Evolutionary conservation across 495 filamentous ascomycete species (phyloP).

Genomic region (Pseudotulostoma volvatum): DNA sequence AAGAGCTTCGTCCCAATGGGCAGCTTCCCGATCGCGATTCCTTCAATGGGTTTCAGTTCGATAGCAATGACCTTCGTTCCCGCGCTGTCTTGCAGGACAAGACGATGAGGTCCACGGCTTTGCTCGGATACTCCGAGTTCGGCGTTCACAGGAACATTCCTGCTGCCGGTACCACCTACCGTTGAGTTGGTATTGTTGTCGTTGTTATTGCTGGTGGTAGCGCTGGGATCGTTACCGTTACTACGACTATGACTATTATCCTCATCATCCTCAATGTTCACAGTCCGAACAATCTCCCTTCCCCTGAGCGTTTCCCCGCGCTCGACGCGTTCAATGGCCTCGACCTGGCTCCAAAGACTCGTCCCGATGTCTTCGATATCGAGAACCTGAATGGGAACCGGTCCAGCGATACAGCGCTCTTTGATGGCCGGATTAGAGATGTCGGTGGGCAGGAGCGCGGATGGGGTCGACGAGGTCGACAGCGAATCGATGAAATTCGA

Average conservation of each 20-base stretch:
- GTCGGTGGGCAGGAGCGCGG: slow-evolving; percentile 41
- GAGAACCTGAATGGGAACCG: slow-evolving; percentile 64
- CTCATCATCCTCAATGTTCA: slow-evolving; percentile 35
- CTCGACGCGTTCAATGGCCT: slow-evolving; percentile 66
- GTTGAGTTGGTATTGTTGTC: slow-evolving; percentile 5
- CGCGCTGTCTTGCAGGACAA: slow-evolving; percentile 65
- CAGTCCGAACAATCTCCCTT: slow-evolving; percentile 61
- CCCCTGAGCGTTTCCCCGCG: slow-evolving; percentile 72
- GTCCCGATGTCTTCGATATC: slow-evolving; percentile 68
- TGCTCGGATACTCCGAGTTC: slow-evolving; percentile 3
- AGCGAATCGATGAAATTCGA: slow-evolving; percentile 54
- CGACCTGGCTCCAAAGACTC: slow-evolving; percentile 70
- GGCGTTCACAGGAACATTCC: slow-evolving; percentile 5
- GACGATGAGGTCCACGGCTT: slow-evolving; percentile 49
- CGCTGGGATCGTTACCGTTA: not conserved
- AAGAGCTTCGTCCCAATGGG: slow-evolving; percentile 70
- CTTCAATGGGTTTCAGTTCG: slow-evolving; percentile 51
- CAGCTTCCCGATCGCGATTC: slow-evolving; percentile 45
- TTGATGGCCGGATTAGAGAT: slow-evolving; percentile 33
- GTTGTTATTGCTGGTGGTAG: slow-evolving; percentile 1
- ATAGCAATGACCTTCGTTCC: slow-evolving; percentile 56
- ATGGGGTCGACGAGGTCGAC: slow-evolving; percentile 20
- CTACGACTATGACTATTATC: slow-evolving; percentile 11
- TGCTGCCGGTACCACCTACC: too few relatives aligned
- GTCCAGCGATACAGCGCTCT: slow-evolving; percentile 36